Evolutionary conservation across 305 asterid species (phyloP).

Genomic region (Nicotiana rustica): DNA sequence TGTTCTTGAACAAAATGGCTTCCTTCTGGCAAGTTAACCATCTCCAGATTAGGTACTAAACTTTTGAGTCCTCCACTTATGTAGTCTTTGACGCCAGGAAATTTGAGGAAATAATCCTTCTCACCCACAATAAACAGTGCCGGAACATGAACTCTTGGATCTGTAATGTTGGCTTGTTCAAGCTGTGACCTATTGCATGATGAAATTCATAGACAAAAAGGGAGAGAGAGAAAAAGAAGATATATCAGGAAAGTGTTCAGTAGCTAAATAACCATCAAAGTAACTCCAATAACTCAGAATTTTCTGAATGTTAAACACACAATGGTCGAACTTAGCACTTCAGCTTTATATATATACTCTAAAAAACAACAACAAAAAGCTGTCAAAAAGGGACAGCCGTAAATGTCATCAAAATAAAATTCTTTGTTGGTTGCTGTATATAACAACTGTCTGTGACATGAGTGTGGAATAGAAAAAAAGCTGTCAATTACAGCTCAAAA

Average conservation of each 20-base stretch:
- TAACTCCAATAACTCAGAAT: not conserved
- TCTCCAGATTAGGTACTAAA: constrained; percentile 64
- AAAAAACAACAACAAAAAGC: too few species aligned
- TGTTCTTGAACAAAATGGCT: constrained; percentile 87
- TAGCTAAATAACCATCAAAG: not conserved
- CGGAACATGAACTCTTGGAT: constrained; percentile 53
- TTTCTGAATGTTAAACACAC: not conserved
- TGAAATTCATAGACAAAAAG: not conserved
- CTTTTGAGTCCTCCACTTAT: constrained; percentile 50
- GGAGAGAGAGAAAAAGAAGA: not conserved
- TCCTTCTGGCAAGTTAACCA: constrained; percentile 64
- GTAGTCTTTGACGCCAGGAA: constrained; percentile 67
- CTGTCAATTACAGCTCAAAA: not conserved
- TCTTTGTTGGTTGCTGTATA: not conserved
- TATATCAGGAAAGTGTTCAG: not conserved
- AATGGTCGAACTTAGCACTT: not conserved
- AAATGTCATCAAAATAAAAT: not conserved
- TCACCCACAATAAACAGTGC: constrained; percentile 68
- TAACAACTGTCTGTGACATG: not conserved
- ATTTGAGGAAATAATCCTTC: constrained; percentile 60
- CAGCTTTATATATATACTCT: not conserved
- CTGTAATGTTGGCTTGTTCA: constrained; percentile 43
- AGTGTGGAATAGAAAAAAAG: not conserved
- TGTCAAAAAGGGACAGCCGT: too few species aligned
- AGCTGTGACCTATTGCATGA: constrained; percentile 40